Evolutionary conservation across 2,329 filamentous ascomycete genomes (phyloP).

Genomic region (Spiromastix sp.): DNA sequence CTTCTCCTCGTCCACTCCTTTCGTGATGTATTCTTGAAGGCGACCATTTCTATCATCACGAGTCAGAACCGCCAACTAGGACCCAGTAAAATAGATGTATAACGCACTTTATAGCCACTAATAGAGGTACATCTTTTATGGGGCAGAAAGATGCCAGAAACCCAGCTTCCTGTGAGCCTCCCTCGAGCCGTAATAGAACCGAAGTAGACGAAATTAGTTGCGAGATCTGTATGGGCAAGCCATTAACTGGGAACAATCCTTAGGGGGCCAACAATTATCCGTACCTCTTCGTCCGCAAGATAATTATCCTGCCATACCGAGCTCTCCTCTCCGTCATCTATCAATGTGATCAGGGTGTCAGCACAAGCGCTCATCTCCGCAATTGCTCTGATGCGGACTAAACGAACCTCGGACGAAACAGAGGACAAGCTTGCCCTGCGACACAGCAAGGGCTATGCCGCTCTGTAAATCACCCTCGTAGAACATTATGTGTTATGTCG

Average conservation of each 20-base stretch:
- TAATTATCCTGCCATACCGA: conserved; percentile 63
- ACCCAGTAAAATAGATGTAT: not conserved
- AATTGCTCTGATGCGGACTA: conserved; percentile 1
- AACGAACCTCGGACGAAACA: conserved; percentile 70
- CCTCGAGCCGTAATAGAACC: conserved; percentile 58
- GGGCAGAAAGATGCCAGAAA: conserved; percentile 77
- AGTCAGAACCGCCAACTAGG: not conserved
- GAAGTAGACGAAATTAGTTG: conserved; percentile 50
- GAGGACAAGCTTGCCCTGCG: conserved; percentile 64
- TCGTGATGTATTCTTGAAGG: conserved; percentile 63
- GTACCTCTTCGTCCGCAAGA: conserved; percentile 44
- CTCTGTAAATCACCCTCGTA: conserved; percentile 69
- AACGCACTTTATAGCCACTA: conserved; percentile 45
- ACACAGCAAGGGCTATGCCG: conserved; percentile 66
- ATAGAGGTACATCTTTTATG: conserved; percentile 63
- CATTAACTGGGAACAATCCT: too few species aligned
- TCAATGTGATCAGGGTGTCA: conserved; percentile 7
- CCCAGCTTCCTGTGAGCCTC: conserved; percentile 68
- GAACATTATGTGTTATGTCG: too few species aligned
- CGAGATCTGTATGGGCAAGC: conserved; percentile 43
- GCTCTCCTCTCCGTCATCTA: conserved; percentile 63
- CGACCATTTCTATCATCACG: conserved; percentile 44
- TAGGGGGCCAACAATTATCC: too few species aligned
- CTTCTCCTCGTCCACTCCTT: conserved; percentile 54
- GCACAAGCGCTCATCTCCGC: not conserved